Base-by-base conservation (phyloP, 2,329 filamentous ascomycete species). In the Microdochium paspali region DNA sequence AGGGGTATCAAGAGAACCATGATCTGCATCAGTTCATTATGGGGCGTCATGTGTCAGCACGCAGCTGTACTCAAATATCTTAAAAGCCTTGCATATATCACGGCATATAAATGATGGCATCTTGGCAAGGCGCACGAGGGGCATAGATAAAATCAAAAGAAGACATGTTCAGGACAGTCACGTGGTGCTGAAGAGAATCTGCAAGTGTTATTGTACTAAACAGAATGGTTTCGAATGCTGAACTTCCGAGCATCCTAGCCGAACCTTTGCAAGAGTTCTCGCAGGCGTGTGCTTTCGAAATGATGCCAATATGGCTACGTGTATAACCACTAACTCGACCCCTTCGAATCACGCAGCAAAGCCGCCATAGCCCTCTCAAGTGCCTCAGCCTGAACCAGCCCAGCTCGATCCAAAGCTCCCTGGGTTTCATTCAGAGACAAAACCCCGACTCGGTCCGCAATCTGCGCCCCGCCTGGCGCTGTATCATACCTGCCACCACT, bases 401-500 rank as follows among this genome's bases (percentile, higher is more conserved):
- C 26, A 28, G 26, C 26, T 13, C 7, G 26, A 28, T n/a, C n/a
- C n/a, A n/a, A n/a, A n/a, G n/a, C n/a, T n/a, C n/a, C n/a, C n/a
- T n/a, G n/a, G n/a, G n/a, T n/a, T n/a, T n/a, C n/a, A n/a, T n/a
- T n/a, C 35, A 40, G 18, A 20, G 35, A 40, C 44, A 69, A 50
- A 50, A 44, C 50, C 30, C 48, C 45, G 24, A 56, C 57, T 28
- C 65, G 66, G 3, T 50, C 53, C 13, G 51, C 58, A 9, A 70
- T 58, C 30, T 63, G 55, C 24, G 54, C 56, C 48, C 68, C 65
- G 3, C 64, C 63, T 1, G 62, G 65, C 0, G 54, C 58, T 1
- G 55, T 55, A 55, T 72, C 69, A 56, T 66, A 69, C 30, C 10
- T 21, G 57, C 61, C n/a, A n/a, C n/a, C n/a, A n/a, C n/a, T n/a